Base-by-base conservation (phyloP, 176 grass and related monocot genomes). In the sorghum (Sorghum bicolor) region DNA sequence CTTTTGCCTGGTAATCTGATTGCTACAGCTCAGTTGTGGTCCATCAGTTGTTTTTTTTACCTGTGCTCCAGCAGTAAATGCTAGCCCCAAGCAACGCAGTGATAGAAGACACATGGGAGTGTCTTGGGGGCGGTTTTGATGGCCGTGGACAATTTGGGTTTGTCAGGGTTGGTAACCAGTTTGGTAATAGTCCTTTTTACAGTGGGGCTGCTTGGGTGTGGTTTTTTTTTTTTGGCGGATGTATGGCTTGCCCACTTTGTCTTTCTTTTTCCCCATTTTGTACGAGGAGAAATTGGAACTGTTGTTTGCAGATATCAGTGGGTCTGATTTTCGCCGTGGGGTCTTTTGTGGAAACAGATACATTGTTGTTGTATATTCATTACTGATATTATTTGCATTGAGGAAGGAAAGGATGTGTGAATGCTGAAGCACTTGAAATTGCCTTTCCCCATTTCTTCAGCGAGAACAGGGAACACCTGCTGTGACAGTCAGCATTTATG, bases 291-390 rank as follows among this genome's bases (percentile, higher is more conserved):
- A 34, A 36, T 6, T 36, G 34, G 34, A 34, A 36, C 5, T 36
- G 34, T 36, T 36, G 34, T 74, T 86, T 86, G 67, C 67, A 79
- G 88, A 75, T 83, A 74, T 73, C 67, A 71, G 64, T 68, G 84
- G 78, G 67, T 50, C 38, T 33, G 44, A 22, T 87, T 86, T 79
- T 82, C 3, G 26, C 12, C 4, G 34, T 36, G 16, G 36, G 28
- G 34, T 3, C 53, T 71, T 71, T 73, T 79, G 57, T 68, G 58
- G 47, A 83, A 84, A 82, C 40, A 58, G 60, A 82, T 64, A 69
- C 75, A 86, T 55, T 89, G 43, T 67, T 90, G 79, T 83, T 87
- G 84, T 83, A 89, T 85, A 89, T 89, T 86, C 72, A 78, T 82
- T 64, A 67, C 67, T 90, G 84, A 82, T 83, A 88, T 86, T 74